Evolutionary conservation across 768 basidiomycete species (phyloP).

Genomic region (Termitomyces bulborhizus): DNA sequence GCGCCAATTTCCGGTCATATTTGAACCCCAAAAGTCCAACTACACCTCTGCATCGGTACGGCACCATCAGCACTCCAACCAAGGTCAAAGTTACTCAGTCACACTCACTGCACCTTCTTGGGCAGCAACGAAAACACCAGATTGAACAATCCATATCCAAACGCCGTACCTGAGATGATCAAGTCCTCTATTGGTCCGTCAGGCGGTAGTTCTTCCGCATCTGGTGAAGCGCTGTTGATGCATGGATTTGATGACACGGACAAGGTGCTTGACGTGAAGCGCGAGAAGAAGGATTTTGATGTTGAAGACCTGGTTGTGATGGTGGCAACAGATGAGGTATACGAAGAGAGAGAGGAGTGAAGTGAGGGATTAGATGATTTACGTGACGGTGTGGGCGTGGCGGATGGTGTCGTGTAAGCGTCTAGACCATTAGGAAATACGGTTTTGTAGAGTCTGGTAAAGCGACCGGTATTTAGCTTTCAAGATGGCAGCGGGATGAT

Average conservation of each 20-base stretch:
- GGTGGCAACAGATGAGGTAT: slow-evolving; percentile 9
- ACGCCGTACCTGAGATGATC: slow-evolving; percentile 70
- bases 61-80: not conserved
- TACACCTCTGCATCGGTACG: slow-evolving; percentile 37
- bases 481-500: not conserved
- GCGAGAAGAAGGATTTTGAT: slow-evolving; percentile 28
- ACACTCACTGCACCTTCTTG: slow-evolving; percentile 55
- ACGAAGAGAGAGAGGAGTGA: slow-evolving; percentile 14
- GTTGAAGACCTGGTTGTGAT: slow-evolving; percentile 14
- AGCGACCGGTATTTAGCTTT: not conserved
- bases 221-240: not conserved
- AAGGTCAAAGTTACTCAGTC: not conserved
- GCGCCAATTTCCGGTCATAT: slow-evolving; percentile 60
- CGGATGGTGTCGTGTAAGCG: slow-evolving; percentile 29
- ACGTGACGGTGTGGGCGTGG: slow-evolving; percentile 28
- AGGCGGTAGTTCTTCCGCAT: slow-evolving; percentile 14
- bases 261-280: slow-evolving; percentile 24
- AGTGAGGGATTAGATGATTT: slow-evolving; percentile 21
- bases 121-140: slow-evolving; percentile 75
- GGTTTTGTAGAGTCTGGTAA: slow-evolving; percentile 53
- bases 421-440: slow-evolving; percentile 61
- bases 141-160: slow-evolving; percentile 74
- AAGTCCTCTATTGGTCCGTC: slow-evolving; percentile 67
- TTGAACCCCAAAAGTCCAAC: slow-evolving; percentile 77
- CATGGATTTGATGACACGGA: slow-evolving; percentile 15